Percentiles rank a stretch among this genome's conserved stretches.
phyloP scores from a whole-genome alignment of 192 early-diverging fungal species.

The Chytriomyces sp. region DNA sequence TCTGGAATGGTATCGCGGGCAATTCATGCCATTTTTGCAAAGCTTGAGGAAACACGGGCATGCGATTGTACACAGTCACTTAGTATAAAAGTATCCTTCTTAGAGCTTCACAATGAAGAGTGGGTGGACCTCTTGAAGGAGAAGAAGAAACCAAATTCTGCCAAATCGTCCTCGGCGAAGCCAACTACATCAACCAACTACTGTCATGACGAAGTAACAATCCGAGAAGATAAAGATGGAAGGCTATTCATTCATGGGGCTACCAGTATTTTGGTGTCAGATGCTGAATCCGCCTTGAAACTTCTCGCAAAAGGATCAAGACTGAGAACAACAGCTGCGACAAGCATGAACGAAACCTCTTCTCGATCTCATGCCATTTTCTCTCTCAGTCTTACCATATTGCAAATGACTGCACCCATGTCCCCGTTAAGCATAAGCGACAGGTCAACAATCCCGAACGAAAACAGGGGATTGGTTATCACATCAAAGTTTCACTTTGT shows the following conservation, averaged over 20 bases:
- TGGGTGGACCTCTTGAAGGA: constrained; percentile 81
- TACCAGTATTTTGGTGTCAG: constrained; percentile 54
- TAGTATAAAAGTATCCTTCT: constrained; percentile 74
- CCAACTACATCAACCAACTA: neutral
- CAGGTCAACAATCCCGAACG: neutral
- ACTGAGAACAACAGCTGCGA: constrained; percentile 79
- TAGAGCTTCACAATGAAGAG: constrained; percentile 98
- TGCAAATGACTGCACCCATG: constrained; percentile 29
- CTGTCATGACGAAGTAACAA: constrained; percentile 43
- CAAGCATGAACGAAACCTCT: constrained; percentile 89
- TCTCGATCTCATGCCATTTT: constrained; percentile 97
- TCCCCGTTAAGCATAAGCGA: neutral
- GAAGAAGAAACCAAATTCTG: neutral
- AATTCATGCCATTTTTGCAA: constrained; percentile 25
- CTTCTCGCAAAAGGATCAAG: constrained; percentile 71
- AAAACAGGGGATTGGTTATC: constrained; percentile 60
- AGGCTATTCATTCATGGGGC: constrained; percentile 80
- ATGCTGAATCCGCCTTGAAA: constrained; percentile 35
- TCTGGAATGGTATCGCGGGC: constrained; percentile 38
- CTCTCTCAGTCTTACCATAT: constrained; percentile 65
- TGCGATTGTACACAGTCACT: neutral
- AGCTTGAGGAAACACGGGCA: neutral
- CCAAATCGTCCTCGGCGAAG: neutral
- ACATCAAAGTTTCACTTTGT: constrained; percentile 96
- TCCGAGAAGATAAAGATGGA: constrained; percentile 83